These are phyloP conservation scores for Litchi chinensis DNA, from an alignment of 345 rosid species.

Conservation along the genomic window DNA sequence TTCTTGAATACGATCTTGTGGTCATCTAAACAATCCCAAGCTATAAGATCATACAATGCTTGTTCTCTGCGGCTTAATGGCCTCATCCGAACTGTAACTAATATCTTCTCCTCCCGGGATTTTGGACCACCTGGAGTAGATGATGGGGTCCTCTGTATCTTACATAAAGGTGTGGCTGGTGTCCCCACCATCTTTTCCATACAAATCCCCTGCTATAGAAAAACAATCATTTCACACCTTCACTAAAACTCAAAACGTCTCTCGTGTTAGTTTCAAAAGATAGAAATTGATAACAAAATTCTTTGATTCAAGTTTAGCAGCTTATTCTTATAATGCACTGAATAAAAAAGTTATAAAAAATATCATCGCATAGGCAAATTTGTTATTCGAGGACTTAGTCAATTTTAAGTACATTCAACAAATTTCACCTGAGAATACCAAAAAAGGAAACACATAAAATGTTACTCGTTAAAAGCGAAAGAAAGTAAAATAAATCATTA, in stretches of 20 bases:
- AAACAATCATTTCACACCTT: background rate
- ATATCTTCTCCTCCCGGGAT: constrained; percentile 79
- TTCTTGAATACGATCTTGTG: constrained; percentile 61
- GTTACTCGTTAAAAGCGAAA: background rate
- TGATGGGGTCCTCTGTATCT: constrained; percentile 50
- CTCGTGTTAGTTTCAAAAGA: background rate
- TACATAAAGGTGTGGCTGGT: constrained; percentile 65
- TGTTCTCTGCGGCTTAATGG: constrained; percentile 84
- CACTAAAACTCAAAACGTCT: background rate
- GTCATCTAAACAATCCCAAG: constrained; percentile 87
- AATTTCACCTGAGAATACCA: background rate
- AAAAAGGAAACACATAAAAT: background rate
- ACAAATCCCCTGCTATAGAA: constrained; percentile 15
- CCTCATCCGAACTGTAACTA: constrained; percentile 83
- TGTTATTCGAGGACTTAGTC: background rate
- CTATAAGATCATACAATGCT: constrained; percentile 83
- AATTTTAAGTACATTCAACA: constrained; percentile 14
- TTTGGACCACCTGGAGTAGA: constrained; percentile 67
- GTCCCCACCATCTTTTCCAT: constrained; percentile 56
- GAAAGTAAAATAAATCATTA: background rate
- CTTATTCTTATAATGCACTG: background rate
- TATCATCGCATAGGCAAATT: background rate
- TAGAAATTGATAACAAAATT: background rate
- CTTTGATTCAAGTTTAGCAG: background rate
- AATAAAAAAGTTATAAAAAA: background rate